These are phyloP conservation scores for Citrus unshiu DNA, from an alignment of 345 rosid genomes.

Conservation along the genomic window DNA sequence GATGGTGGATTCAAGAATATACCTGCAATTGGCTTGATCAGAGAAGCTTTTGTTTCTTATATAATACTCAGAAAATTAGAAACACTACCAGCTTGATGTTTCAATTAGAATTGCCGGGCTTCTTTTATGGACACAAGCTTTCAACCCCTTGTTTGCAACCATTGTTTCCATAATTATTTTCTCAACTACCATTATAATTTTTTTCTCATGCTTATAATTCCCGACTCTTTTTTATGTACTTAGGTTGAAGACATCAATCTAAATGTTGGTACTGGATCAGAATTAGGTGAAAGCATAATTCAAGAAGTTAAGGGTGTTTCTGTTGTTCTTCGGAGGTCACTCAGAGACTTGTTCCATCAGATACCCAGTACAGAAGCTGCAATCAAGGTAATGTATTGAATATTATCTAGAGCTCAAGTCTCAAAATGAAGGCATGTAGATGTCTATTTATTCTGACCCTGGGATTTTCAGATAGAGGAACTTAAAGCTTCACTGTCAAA, in stretches of 20 bases:
- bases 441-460: conserved; percentile 15
- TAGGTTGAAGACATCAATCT: conserved; percentile 94
- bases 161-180: neutral
- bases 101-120: neutral
- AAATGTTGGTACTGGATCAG: conserved; percentile 77
- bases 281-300: conserved; percentile 86
- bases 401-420: conserved; percentile 12
- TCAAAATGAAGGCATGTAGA: neutral
- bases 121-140: neutral
- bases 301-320: conserved; percentile 91
- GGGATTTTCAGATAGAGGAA: conserved; percentile 67
- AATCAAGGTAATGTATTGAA: conserved; percentile 51
- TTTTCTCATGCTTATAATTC: neutral
- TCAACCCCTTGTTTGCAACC: neutral
- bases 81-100: neutral
- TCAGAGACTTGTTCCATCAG: conserved; percentile 86
- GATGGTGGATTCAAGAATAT: neutral
- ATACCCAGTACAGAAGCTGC: conserved; percentile 70
- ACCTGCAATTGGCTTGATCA: neutral
- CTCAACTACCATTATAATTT: neutral
- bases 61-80: neutral
- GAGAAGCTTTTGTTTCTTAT: neutral
- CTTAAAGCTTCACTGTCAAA: conserved; percentile 77
- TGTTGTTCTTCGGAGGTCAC: conserved; percentile 71
- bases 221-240: neutral